Base-by-base conservation (phyloP, 1,284 basidiomycete genomes). In the Coniferiporia sulphurascens region DNA sequence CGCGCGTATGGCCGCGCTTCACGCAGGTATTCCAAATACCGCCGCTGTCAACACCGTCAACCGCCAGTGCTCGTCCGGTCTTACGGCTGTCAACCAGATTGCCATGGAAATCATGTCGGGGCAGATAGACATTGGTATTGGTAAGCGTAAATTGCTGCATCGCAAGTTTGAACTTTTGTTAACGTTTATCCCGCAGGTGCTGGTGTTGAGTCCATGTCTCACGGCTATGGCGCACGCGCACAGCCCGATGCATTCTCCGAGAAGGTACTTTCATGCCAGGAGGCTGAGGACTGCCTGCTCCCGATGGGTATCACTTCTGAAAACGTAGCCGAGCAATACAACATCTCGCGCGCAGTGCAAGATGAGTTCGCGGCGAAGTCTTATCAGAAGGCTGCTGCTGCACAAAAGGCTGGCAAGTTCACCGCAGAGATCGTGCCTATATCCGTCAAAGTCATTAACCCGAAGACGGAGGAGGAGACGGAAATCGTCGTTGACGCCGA, bases 251-350 rank as follows among this genome's bases (percentile, higher is more conserved):
- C 85, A 52, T 89, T 85, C 76, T 95, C 93, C 9, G 90, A 96
- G 36, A 81, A 81, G 48, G 84, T 98, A 53, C 82, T 95, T 65
- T 74, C 83, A 63, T 86, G 84, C 74, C 79, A 87, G 66, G 89
- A 94, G 69, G 85, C 97, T 1, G 84, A 87, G 62, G 95, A 99
- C 79, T 98, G 95, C 74, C 80, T 96, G 19, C 81, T 96, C 64
- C 96, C 96, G 58, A 98, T 98, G 95, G 95, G 95, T 64, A 89
- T 94, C 76, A 96, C 95, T 53, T 97, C 93, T 22, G 96, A 98
- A 79, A 98, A 98, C 70, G 95, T 98, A 63, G 93, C 94, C 19
- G 74, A 79, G 48, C 82, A 93, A 63, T 95, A 81, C 75, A 77
- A 79, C 65, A 82, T 98, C 69, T 75, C 87, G 48, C 89, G 95